Evolutionary conservation across 805 yeast genomes (phyloP).

Genomic region (Cyberlindnera veronae): DNA sequence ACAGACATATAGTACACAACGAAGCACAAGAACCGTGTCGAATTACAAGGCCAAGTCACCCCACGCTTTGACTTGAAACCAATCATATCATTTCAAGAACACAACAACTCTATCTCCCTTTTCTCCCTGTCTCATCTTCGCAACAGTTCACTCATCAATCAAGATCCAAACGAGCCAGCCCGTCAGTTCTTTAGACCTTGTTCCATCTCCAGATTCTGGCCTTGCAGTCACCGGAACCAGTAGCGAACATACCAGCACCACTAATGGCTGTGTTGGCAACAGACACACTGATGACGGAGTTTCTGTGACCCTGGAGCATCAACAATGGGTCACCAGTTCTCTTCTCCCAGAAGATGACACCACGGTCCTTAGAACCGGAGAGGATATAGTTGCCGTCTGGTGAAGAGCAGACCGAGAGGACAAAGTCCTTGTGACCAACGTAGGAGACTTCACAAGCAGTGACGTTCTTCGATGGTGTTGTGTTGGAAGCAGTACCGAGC

Average conservation of each 20-base stretch:
- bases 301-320: slow-evolving; percentile 96
- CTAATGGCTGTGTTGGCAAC: slow-evolving; percentile 75
- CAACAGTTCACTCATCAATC: background rate
- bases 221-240: slow-evolving; percentile 96
- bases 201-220: slow-evolving; percentile 96
- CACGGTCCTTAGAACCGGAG: slow-evolving; percentile 95
- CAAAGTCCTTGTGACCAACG: slow-evolving; percentile 95
- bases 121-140: background rate
- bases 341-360: slow-evolving; percentile 96
- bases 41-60: background rate
- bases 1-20: slow-evolving; percentile 1
- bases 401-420: slow-evolving; percentile 87
- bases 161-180: slow-evolving; percentile 15
- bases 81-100: background rate
- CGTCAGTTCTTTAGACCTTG: slow-evolving; percentile 28
- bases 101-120: background rate
- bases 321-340: slow-evolving; percentile 85
- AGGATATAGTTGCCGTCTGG: slow-evolving; percentile 89
- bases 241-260: slow-evolving; percentile 86
- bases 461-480: slow-evolving; percentile 37
- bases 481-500: slow-evolving; percentile 37
- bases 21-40: background rate
- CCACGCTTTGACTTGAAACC: background rate
- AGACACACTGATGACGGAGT: slow-evolving; percentile 91
- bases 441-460: slow-evolving; percentile 85